Evolutionary conservation across 2,329 filamentous ascomycete species (phyloP).

Genomic region (Trichoderma citrinoviride): DNA sequence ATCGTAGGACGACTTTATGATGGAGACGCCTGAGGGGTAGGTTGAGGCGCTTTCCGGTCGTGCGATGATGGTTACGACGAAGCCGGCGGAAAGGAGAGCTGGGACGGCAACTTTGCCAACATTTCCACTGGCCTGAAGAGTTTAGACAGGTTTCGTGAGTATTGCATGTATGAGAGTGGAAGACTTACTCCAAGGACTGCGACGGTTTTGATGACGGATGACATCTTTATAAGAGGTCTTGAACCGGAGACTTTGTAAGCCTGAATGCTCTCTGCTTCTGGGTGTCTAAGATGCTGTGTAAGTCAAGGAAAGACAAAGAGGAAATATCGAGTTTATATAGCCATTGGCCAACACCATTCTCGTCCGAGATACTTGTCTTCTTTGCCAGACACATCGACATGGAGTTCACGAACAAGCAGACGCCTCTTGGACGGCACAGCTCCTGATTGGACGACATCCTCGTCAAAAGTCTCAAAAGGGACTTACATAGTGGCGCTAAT

Average conservation of each 20-base stretch:
- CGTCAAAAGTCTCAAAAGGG: conserved; percentile 1
- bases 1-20: not conserved
- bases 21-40: not conserved
- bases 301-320: not conserved
- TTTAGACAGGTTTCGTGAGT: not conserved
- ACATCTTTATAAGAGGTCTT: not conserved
- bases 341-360: not conserved
- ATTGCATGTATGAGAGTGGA: not conserved
- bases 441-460: conserved; percentile 4
- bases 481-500: conserved; percentile 8
- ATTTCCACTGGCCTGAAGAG: conserved; percentile 10
- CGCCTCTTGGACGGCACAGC: not conserved
- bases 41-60: conserved; percentile 7
- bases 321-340: not conserved
- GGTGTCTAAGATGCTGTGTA: not conserved
- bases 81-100: conserved; percentile 8
- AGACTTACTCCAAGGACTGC: conserved; percentile 9
- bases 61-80: conserved; percentile 8
- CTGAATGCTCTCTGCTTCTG: not conserved
- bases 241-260: not conserved
- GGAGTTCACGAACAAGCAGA: not conserved
- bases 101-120: not conserved
- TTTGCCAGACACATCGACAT: not conserved
- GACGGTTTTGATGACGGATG: not conserved
- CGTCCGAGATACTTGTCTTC: not conserved